Conservation (phyloP, 305 asterid genomes). For the Fraxinus paxiana region DNA sequence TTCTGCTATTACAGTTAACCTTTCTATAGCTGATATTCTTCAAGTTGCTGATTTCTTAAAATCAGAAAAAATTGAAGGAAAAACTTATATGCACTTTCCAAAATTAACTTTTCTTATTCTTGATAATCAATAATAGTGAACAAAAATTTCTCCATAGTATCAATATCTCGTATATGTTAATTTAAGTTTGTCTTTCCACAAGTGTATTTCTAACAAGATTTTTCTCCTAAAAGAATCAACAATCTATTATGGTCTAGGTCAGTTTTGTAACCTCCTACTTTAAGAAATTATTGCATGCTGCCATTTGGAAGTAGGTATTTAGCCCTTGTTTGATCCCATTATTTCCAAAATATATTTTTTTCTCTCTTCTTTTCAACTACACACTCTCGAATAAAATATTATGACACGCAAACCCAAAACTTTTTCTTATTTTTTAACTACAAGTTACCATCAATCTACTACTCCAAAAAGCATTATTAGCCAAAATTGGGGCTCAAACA, state of each 20-base stretch:
- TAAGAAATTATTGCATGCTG: background rate
- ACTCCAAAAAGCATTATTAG: background rate
- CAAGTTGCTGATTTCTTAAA: background rate
- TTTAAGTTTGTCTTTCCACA: background rate
- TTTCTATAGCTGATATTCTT: background rate
- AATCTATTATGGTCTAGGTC: background rate
- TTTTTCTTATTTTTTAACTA: background rate
- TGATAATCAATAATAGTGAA: background rate
- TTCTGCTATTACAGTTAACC: background rate
- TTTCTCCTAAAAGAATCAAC: background rate
- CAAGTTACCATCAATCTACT: background rate
- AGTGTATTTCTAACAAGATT: background rate
- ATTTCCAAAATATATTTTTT: background rate
- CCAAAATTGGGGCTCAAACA: background rate
- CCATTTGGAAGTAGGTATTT: background rate
- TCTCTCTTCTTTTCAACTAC: background rate
- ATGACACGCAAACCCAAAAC: background rate
- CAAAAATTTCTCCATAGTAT: background rate
- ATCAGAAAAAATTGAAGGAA: background rate
- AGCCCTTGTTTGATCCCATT: background rate
- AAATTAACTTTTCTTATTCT: background rate
- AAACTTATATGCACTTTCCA: background rate
- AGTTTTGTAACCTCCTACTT: background rate
- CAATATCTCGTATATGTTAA: background rate
- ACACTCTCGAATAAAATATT: background rate